Conservation (phyloP, 108 stramenopile species). For the Fistulifera pelliculosa region DNA sequence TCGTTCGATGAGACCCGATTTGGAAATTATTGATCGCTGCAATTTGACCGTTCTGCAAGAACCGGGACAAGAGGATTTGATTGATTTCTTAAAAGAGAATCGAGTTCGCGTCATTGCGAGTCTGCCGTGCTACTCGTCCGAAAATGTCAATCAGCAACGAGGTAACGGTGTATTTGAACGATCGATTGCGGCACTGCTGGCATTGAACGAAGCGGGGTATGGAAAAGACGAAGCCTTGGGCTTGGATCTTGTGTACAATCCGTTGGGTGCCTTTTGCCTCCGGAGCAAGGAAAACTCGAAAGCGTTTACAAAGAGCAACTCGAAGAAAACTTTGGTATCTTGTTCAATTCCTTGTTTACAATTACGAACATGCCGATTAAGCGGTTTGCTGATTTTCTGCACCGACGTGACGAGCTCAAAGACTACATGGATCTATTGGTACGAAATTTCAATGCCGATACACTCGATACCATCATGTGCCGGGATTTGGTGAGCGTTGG, state of each 20-base stretch:
- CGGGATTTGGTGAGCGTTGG: conserved; percentile 71
- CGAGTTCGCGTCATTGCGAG: conserved; percentile 83
- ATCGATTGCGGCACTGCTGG: conserved; percentile 79
- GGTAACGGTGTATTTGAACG: conserved; percentile 93
- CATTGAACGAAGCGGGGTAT: conserved; percentile 91
- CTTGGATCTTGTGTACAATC: conserved; percentile 96
- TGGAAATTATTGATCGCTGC: conserved; percentile 95
- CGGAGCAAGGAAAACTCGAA: conserved; percentile 67
- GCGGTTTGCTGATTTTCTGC: conserved; percentile 91
- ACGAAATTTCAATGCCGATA: conserved; percentile 84
- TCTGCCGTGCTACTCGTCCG: conserved; percentile 88
- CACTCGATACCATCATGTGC: conserved; percentile 79
- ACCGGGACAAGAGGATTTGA: conserved; percentile 89
- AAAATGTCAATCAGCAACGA: conserved; percentile 93
- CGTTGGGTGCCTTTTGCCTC: conserved; percentile 93
- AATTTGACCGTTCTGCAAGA: conserved; percentile 94
- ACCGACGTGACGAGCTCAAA: conserved; percentile 79
- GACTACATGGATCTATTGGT: conserved; percentile 97
- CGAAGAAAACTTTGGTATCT: conserved; percentile 82
- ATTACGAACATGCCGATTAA: conserved; percentile 99
- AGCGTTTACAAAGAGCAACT: conserved; percentile 84
- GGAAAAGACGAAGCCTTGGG: conserved; percentile 23
- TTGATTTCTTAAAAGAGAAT: conserved; percentile 87
- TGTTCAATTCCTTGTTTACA: conserved; percentile 85
- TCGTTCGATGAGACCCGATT: conserved; percentile 47